Percentiles rank a stretch among this genome's conserved stretches.
These are phyloP conservation scores for rapeseed (Brassica napus) DNA, from an alignment of 345 rosid species.

Conservation along the genomic window Da-Ae NC_063448.1:55831501-55832000, in stretches of 20 bases:
- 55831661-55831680: background rate
- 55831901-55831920: constrained; percentile 50
- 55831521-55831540: constrained; percentile 46
- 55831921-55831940: constrained; percentile 41
- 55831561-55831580: background rate
- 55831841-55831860: constrained; percentile 57
- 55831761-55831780: background rate
- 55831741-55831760: background rate
- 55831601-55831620: background rate
- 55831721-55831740: background rate
- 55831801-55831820: background rate
- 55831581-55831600: background rate
- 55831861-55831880: constrained; percentile 54
- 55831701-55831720: no score
- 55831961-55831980: constrained; percentile 38
- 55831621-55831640: background rate
- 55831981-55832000: background rate
- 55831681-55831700: background rate
- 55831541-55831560: constrained; percentile 42
- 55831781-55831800: background rate
- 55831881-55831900: constrained; percentile 55
- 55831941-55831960: constrained; percentile 54
- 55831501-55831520: constrained; percentile 62
- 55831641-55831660: background rate
- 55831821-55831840: constrained; percentile 8